Evolutionary conservation across 768 basidiomycete species (phyloP), one percentile per base, ranked within the genome.

Genomic region (Rhizopogon sp.): DNA sequence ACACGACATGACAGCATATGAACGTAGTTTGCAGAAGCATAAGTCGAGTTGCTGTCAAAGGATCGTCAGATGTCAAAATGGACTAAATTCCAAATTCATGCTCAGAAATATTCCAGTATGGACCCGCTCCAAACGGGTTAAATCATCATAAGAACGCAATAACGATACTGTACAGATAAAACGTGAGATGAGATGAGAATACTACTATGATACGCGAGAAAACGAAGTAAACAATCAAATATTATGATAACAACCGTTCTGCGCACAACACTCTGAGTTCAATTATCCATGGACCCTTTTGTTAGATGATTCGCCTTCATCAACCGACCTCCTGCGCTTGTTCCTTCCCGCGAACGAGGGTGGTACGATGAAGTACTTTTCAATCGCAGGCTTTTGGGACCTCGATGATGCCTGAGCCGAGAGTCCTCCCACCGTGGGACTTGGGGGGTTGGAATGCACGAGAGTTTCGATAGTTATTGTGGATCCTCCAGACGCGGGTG

Each of bases 361-460:
- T 41, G 69, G 69, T 11, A 63, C 35, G 25, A 70, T 43, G 17
- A 76, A 76, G 58, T 74, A 76, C 3, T 66, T 67, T 43, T 76
- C 74, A 11, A 76, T 75, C 1, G 64, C 50, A 1, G 74, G 75
- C 55, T 33, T 57, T 46, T 60, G 71, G 53, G 66, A 51, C 29
- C 63, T 68, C 57, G 58, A 13, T 1, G 60, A 13, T 1, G 60
- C 13, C 14, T 65, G 67, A n/a, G 49, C 29, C 10, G 61, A 43
- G 11, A 56, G 58, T 39, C 62, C 63, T n/a, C 67, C 66, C 50
- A 74, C 66, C 1, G 71, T 69, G 0, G 85, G 84, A 59, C 83
- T 85, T 1, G 81, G 78, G 1, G 85, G 83, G 53, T 82, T 85
- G n/a, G 85, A 84, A 66, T 85, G 85, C 6, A 87, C 83, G 17